phyloP scores from a whole-genome alignment of 75 land plant genomes.

The Ceratopteris richardii region DNA sequence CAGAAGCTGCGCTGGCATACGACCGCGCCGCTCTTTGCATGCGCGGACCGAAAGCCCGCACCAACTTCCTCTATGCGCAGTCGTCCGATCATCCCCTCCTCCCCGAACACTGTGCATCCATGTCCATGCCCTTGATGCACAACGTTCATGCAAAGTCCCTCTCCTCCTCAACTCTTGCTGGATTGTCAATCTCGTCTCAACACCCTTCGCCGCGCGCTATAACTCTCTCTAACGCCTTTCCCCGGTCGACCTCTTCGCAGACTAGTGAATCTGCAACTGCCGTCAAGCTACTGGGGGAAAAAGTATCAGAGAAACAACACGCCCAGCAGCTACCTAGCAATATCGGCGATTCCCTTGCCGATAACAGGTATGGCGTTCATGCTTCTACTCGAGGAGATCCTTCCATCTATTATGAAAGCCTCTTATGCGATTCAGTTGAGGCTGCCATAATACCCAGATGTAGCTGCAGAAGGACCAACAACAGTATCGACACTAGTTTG shows the following conservation, averaged over 20 bases:
- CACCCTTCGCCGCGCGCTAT: too few species aligned
- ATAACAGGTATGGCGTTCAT: too few species aligned
- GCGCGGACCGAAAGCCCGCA: conserved; percentile 18
- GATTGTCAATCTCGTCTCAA: too few species aligned
- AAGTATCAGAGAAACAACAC: too few species aligned
- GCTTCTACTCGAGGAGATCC: not conserved
- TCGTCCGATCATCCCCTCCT: not conserved
- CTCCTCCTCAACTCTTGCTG: too few species aligned
- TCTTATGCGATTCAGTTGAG: not conserved
- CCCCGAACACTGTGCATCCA: not conserved
- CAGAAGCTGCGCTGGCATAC: conserved; percentile 15
- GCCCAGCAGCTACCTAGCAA: too few species aligned
- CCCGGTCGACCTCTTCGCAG: not conserved
- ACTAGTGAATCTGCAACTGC: too few species aligned
- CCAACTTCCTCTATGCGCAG: conserved; percentile 12
- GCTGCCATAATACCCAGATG: not conserved
- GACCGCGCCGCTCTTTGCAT: conserved; percentile 13
- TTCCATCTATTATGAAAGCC: not conserved
- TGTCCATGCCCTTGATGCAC: not conserved
- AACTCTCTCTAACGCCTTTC: too few species aligned
- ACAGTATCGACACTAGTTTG: not conserved
- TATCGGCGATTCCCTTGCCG: too few species aligned
- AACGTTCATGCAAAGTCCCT: too few species aligned
- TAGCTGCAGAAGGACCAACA: not conserved
- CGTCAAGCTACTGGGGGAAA: too few species aligned